These are phyloP conservation scores for Fibroporia radiculosa DNA, from an alignment of 768 basidiomycete species.

Conservation along the genomic window DNA sequence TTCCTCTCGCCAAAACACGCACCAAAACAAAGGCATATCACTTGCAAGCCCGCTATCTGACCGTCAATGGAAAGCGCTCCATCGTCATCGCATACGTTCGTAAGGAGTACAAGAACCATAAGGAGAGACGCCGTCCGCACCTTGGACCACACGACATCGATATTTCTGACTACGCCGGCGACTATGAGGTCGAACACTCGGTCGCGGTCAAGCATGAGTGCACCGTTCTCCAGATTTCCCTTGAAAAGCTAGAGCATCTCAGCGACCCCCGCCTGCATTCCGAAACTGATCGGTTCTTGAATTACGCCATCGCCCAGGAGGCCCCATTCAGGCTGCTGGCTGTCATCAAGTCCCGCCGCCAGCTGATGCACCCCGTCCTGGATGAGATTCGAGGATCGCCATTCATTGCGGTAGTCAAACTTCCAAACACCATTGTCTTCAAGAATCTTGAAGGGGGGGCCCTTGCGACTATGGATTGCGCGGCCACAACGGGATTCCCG, in stretches of 20 bases:
- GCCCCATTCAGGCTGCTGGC: conserved; percentile 36
- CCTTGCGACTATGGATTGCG: conserved; percentile 32
- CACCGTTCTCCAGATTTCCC: conserved; percentile 32
- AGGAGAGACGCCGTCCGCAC: neutral
- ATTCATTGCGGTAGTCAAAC: conserved; percentile 35
- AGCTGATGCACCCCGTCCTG: conserved; percentile 33
- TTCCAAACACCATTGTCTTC: conserved; percentile 33
- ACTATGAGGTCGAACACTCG: conserved; percentile 33
- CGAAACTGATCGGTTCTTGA: conserved; percentile 30
- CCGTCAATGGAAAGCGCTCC: conserved; percentile 33
- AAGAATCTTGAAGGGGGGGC: conserved; percentile 31
- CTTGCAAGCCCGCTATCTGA: conserved; percentile 55
- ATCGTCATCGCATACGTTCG: conserved; percentile 51
- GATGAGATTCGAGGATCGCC: conserved; percentile 36
- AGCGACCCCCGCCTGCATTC: conserved; percentile 33
- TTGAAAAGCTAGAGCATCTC: conserved; percentile 36
- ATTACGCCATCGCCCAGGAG: conserved; percentile 25
- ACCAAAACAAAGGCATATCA: conserved; percentile 47
- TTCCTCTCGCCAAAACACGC: conserved; percentile 41
- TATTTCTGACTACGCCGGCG: conserved; percentile 29
- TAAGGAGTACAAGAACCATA: conserved; percentile 22
- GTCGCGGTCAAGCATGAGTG: conserved; percentile 38
- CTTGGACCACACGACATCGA: conserved; percentile 11
- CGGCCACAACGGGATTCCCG: neutral
- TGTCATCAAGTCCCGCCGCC: conserved; percentile 27